These are phyloP conservation scores for Caryopteris hybrid DNA, from an alignment of 305 asterid genomes.

Conservation along the genomic window DNA sequence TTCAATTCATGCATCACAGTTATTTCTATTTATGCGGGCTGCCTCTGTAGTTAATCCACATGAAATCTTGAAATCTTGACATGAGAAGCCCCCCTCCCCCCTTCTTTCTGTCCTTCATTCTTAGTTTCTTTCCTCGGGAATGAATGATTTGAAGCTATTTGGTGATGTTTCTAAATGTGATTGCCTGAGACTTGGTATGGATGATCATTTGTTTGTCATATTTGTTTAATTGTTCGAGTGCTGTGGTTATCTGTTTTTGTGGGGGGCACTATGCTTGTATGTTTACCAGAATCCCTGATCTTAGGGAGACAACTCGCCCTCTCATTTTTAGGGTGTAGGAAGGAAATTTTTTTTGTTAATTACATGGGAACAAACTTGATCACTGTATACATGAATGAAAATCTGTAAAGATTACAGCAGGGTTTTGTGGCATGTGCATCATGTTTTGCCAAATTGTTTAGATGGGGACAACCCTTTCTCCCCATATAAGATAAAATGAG, in stretches of 20 bases:
- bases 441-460: neutral
- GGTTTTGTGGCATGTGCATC: neutral
- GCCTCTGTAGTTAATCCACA: neutral
- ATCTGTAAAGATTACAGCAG: neutral
- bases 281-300: neutral
- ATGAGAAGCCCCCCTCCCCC: neutral
- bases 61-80: too few species aligned
- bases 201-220: conserved; percentile 5
- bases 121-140: neutral
- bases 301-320: neutral
- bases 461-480: neutral
- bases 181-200: conserved; percentile 7
- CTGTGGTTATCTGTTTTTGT: neutral
- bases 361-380: neutral
- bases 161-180: neutral
- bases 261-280: neutral
- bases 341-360: neutral
- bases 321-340: neutral
- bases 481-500: too few species aligned
- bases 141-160: conserved; percentile 1
- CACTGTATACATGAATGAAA: neutral
- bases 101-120: neutral
- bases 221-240: neutral
- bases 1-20: neutral
- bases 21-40: neutral